These are phyloP conservation scores for Phoma sp. DNA, from an alignment of 2,329 filamentous ascomycete species.

Conservation along the genomic window DNA sequence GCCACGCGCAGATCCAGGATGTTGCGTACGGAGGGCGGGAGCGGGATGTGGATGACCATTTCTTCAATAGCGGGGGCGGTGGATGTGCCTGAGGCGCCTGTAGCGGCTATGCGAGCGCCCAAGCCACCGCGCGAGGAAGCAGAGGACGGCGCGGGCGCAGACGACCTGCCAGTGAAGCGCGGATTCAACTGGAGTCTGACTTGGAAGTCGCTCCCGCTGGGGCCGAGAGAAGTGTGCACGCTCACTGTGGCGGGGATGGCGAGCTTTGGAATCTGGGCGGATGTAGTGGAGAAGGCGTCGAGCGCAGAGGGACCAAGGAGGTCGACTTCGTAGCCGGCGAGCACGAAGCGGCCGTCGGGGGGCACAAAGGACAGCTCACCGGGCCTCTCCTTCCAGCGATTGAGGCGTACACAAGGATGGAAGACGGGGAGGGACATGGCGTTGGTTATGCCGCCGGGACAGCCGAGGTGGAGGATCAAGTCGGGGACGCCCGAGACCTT, in stretches of 20 bases:
- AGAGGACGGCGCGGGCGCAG: conserved; percentile 49
- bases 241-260: conserved; percentile 84
- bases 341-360: conserved; percentile 89
- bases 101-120: conserved; percentile 7
- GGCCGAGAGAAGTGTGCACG: conserved; percentile 79
- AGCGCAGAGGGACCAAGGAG: conserved; percentile 72
- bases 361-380: conserved; percentile 96
- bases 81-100: conserved; percentile 34
- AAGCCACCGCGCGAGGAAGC: conserved; percentile 27
- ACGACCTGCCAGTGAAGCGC: conserved; percentile 50
- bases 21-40: conserved; percentile 80
- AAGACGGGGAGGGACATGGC: conserved; percentile 91
- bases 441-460: conserved; percentile 72
- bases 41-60: conserved; percentile 76
- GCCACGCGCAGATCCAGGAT: conserved; percentile 81
- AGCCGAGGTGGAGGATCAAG: conserved; percentile 78
- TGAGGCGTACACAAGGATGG: conserved; percentile 90
- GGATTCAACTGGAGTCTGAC: conserved; percentile 75
- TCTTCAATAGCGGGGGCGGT: conserved; percentile 68
- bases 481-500: conserved; percentile 96
- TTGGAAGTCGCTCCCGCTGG: conserved; percentile 83
- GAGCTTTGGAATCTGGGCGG: conserved; percentile 58
- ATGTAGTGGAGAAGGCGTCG: conserved; percentile 37
- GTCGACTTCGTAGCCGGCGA: conserved; percentile 94
- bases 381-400: conserved; percentile 85